phyloP scores from a whole-genome alignment of 257 asterid species.

The Petunia secreta region DNA sequence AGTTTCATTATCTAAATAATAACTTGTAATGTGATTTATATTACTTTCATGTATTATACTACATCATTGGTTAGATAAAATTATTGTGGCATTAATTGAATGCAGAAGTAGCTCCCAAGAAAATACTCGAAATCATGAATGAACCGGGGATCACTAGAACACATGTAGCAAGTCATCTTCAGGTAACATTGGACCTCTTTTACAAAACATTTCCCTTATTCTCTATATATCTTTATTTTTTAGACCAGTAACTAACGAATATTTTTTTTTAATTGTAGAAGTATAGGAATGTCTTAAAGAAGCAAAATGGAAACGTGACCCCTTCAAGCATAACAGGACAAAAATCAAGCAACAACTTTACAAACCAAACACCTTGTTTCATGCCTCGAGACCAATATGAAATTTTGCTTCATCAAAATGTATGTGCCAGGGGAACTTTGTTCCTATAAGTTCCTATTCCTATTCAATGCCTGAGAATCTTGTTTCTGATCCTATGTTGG shows the following conservation, averaged over 20 bases:
- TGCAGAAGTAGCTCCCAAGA: constrained; percentile 35
- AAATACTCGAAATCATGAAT: constrained; percentile 31
- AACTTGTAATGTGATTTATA: too few species aligned
- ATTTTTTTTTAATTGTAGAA: too few species aligned
- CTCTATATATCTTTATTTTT: too few species aligned
- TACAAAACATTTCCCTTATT: too few species aligned
- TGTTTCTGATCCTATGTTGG: neutral
- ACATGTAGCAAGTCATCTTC: constrained; percentile 36
- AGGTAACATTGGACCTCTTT: constrained; percentile 15
- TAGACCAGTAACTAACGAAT: neutral
- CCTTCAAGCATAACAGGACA: neutral
- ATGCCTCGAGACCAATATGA: neutral
- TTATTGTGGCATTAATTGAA: neutral
- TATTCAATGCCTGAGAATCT: neutral
- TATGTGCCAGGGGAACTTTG: neutral
- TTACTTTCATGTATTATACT: neutral
- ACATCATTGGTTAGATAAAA: neutral
- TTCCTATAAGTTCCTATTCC: neutral
- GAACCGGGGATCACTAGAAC: constrained; percentile 24
- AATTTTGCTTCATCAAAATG: neutral
- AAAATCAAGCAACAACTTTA: neutral
- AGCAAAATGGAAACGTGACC: too few species aligned
- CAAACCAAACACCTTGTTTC: neutral
- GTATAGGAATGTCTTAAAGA: too few species aligned
- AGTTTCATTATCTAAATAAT: neutral